Evolutionary conservation across 129 eudicot genomes (phyloP), one percentile per base, ranked within the genome.

Genomic region (Artemisia annua): DNA sequence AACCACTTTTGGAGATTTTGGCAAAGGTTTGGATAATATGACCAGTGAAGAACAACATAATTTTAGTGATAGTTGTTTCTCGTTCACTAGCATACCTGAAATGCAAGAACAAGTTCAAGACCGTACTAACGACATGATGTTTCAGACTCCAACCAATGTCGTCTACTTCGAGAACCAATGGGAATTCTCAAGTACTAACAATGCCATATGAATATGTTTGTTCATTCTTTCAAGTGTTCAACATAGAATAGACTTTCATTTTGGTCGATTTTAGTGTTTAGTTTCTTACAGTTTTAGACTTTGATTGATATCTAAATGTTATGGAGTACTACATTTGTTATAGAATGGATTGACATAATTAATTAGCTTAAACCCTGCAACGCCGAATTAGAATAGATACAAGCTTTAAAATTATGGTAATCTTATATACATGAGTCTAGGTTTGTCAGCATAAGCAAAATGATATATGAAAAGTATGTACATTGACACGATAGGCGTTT

Each of bases 161-260:
- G 69, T 48, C 16, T 30, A 61, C 53, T 66, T 78, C 9, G 84
- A 79, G 16, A 84, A 76, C 59, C 72, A 59, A 28, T 82, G 86
- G 81, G 85, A 75, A 73, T 86, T 79, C 80, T 77, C 83, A 19
- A 72, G 32, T 61, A 39, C 89, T 35, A 83, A 75, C 69, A 78
- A 76, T 51, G 75, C 63, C 66, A 53, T 69, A 53, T 79, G 39
- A 57, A 60, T 44, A 7, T 48, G 65, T 17, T 55, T 11, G 20
- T 35, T 35, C 7, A 54, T 70, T 35, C 14, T 55, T 32, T 53
- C 18, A 53, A 3, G 7, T 26, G 15, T 52, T 52, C 54, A 62
- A 69, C 48, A 26, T 52, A n/a, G 16, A 55, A 13, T 54, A 55
- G 43, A 39, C 12, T 35, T 70, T 0, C 19, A 54, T 13, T 11